Conservation (phyloP, 2,329 filamentous ascomycete species). For the Penicillium hordei region DNA sequence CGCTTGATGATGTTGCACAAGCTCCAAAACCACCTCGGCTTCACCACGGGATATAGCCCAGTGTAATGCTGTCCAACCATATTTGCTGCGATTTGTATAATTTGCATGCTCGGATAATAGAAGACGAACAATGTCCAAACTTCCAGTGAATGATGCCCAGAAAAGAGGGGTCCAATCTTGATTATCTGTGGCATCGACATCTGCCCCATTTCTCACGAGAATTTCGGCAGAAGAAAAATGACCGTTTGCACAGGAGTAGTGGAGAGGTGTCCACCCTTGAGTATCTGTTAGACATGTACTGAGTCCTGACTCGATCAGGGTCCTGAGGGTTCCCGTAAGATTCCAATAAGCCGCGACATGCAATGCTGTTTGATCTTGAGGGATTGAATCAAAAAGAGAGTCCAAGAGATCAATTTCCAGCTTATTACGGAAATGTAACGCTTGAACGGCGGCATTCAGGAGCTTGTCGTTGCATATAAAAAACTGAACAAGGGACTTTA, state of each 20-base stretch:
- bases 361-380: background rate
- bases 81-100: background rate
- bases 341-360: background rate
- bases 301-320: background rate
- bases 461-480: background rate
- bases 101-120: background rate
- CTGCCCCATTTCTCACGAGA: background rate
- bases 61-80: background rate
- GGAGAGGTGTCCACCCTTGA: background rate
- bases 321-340: background rate
- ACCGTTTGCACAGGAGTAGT: background rate
- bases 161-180: background rate
- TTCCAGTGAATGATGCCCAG: background rate
- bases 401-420: background rate
- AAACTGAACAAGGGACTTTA: background rate
- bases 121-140: background rate
- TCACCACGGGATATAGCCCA: background rate
- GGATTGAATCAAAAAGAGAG: background rate
- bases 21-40: background rate
- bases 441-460: background rate
- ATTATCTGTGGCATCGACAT: background rate
- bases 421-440: background rate
- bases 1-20: background rate
- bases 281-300: background rate
- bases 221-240: background rate